These are phyloP conservation scores for Aegle marmelos DNA, from an alignment of 345 rosid species.

Conservation along the genomic window DNA sequence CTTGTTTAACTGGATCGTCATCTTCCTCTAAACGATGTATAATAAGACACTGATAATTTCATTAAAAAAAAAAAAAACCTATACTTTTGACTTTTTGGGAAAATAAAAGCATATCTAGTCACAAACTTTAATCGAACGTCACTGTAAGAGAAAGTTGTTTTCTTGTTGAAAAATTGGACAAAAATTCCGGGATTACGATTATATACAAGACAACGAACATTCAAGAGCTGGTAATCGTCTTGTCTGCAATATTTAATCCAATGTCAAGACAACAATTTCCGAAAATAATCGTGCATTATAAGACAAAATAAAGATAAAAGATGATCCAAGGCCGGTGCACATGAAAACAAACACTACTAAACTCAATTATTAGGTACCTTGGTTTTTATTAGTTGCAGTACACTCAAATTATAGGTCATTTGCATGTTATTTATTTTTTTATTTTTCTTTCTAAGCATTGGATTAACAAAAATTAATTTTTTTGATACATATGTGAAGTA, in stretches of 20 bases:
- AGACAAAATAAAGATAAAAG: not conserved
- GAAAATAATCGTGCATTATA: not conserved
- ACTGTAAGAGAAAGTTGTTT: not conserved
- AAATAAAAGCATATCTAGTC: not conserved
- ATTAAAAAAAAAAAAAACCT: too few relatives aligned
- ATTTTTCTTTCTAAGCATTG: too few relatives aligned
- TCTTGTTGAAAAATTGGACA: conserved; percentile 1
- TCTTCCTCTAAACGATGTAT: not conserved
- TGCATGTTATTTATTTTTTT: too few relatives aligned
- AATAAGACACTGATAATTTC: not conserved
- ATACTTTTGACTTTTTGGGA: not conserved
- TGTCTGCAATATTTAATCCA: not conserved
- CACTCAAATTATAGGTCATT: too few relatives aligned
- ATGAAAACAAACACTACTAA: not conserved
- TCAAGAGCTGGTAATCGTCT: not conserved
- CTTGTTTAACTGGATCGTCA: not conserved
- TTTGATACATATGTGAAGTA: too few relatives aligned
- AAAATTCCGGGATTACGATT: not conserved
- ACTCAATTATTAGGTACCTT: not conserved
- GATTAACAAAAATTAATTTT: too few relatives aligned
- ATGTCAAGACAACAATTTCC: not conserved
- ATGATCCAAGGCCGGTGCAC: not conserved
- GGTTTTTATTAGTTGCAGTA: too few relatives aligned
- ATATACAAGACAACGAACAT: not conserved
- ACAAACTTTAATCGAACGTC: not conserved